These are phyloP conservation scores for Pseudomonodictys pantanalensis DNA, from an alignment of 495 filamentous ascomycete species.

Conservation along the genomic window DNA sequence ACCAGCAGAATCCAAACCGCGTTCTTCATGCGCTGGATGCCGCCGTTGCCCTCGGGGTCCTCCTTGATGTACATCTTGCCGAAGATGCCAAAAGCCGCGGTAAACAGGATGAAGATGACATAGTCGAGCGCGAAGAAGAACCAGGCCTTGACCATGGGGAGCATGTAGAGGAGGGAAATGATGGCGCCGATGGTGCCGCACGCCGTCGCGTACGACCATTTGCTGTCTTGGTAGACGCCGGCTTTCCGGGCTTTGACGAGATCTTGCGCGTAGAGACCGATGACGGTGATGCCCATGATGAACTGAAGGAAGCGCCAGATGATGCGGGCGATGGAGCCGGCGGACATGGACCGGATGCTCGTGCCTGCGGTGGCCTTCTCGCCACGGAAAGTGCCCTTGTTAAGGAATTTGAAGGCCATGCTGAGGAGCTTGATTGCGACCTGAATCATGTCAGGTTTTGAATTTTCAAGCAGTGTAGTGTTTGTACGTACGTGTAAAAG, in stretches of 20 bases:
- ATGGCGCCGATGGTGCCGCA: slow-evolving; percentile 59
- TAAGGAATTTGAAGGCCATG: slow-evolving; percentile 15
- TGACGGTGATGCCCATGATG: slow-evolving; percentile 68
- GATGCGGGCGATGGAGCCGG: slow-evolving; percentile 38
- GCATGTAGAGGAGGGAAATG: slow-evolving; percentile 58
- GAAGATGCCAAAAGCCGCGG: slow-evolving; percentile 78
- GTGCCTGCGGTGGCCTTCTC: background rate
- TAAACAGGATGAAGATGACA: slow-evolving; percentile 71
- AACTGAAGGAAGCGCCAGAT: slow-evolving; percentile 68
- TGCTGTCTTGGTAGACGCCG: slow-evolving; percentile 52
- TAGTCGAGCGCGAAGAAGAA: slow-evolving; percentile 65
- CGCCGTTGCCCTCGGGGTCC: slow-evolving; percentile 56
- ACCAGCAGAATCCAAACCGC: slow-evolving; percentile 81
- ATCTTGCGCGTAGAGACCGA: slow-evolving; percentile 75
- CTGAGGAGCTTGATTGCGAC: background rate
- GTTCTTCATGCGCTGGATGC: slow-evolving; percentile 73
- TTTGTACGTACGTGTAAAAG: background rate
- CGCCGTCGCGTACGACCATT: slow-evolving; percentile 76
- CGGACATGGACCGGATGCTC: background rate
- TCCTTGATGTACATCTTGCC: slow-evolving; percentile 73
- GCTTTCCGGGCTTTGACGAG: slow-evolving; percentile 57
- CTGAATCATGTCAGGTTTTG: slow-evolving; percentile 6
- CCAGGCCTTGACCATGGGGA: slow-evolving; percentile 59
- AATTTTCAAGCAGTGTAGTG: background rate
- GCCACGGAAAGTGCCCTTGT: slow-evolving; percentile 11